Evolutionary conservation across 2,329 filamentous ascomycete genomes (phyloP).

Genomic region (Xylariaceae sp.): DNA sequence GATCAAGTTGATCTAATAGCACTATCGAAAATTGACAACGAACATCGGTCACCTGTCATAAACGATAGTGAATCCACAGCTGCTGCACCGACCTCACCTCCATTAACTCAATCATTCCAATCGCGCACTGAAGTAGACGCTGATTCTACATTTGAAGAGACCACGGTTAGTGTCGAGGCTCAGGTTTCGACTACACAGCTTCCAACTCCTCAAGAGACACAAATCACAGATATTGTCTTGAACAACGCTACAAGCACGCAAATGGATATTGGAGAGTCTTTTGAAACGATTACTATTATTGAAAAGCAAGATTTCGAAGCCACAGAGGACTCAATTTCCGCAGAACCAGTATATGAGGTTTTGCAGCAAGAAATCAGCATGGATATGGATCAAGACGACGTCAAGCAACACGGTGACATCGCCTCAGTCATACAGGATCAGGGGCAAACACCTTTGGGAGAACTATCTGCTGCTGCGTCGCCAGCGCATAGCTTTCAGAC

Average conservation of each 20-base stretch:
- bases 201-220: slow-evolving; percentile 36
- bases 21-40: slow-evolving; percentile 34
- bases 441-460: background rate
- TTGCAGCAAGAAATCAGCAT: background rate
- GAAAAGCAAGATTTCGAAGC: background rate
- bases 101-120: slow-evolving; percentile 35
- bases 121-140: slow-evolving; percentile 16
- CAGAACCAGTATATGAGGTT: background rate
- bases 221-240: slow-evolving; percentile 20
- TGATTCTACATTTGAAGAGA: slow-evolving; percentile 15
- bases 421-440: background rate
- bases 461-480: slow-evolving; percentile 21
- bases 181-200: slow-evolving; percentile 28
- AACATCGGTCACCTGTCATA: background rate
- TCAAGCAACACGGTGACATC: background rate
- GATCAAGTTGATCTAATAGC: slow-evolving; percentile 27
- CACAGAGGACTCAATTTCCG: background rate
- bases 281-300: slow-evolving; percentile 12
- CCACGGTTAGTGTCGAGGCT: slow-evolving; percentile 2
- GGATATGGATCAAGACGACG: background rate
- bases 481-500: slow-evolving; percentile 32
- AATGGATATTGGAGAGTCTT: slow-evolving; percentile 26
- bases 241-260: slow-evolving; percentile 2
- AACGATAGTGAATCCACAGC: slow-evolving; percentile 43
- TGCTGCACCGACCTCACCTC: slow-evolving; percentile 32